Conservation (phyloP, 1,284 basidiomycete genomes). For the Grifola frondosa region DNA sequence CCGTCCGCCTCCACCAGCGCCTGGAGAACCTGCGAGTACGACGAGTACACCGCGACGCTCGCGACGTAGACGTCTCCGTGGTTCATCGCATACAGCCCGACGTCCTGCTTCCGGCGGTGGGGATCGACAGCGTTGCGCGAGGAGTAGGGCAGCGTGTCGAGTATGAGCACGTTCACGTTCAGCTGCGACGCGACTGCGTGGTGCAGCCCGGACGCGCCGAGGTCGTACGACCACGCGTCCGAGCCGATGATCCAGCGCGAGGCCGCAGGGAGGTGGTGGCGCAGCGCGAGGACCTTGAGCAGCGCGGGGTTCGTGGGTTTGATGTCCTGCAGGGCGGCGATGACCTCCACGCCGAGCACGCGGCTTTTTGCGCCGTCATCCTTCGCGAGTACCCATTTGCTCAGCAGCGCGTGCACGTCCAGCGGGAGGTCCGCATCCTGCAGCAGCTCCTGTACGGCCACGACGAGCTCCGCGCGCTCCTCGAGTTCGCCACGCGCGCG, state of each 20-base stretch:
- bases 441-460: constrained; percentile 61
- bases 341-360: constrained; percentile 60
- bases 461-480: constrained; percentile 63
- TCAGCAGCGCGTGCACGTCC: constrained; percentile 71
- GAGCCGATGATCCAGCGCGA: constrained; percentile 97
- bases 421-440: constrained; percentile 46
- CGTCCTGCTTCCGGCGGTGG: constrained; percentile 84
- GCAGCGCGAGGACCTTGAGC: constrained; percentile 57
- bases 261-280: constrained; percentile 60
- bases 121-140: constrained; percentile 70
- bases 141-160: constrained; percentile 91
- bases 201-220: constrained; percentile 95
- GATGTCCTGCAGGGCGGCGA: constrained; percentile 50
- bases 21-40: constrained; percentile 94
- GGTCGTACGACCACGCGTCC: constrained; percentile 96
- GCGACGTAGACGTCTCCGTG: constrained; percentile 97
- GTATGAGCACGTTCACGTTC: constrained; percentile 93
- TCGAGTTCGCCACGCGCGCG: constrained; percentile 83
- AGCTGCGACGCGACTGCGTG: constrained; percentile 90
- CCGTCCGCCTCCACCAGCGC: constrained; percentile 90
- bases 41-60: constrained; percentile 92
- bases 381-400: constrained; percentile 76
- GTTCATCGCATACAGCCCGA: constrained; percentile 97
- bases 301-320: constrained; percentile 45
- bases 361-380: constrained; percentile 59